Evolutionary conservation across 768 basidiomycete species (phyloP), one percentile per base, ranked within the genome.

Genomic region (Chalciporus piperatus): DNA sequence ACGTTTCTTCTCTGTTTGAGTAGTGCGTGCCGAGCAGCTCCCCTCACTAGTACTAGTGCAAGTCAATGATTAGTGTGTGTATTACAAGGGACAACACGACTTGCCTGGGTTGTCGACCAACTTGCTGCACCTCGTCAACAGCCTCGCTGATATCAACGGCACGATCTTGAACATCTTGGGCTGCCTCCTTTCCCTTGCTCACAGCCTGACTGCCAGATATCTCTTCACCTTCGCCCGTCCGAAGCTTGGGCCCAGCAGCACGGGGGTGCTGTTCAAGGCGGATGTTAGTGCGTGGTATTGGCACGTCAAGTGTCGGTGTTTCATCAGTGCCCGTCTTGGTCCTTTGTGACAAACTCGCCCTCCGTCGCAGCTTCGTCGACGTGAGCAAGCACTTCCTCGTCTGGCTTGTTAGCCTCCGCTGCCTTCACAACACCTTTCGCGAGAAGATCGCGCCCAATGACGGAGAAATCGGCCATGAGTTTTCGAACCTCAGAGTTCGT

Each of bases 401-500:
- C 60, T 0, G 96, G 96, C 3, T 85, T 82, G 28, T 92, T 73
- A 46, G 67, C 68, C 28, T 82, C 79, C 7, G 90, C 89, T 12
- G 80, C 85, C 63, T 92, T 88, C 58, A 76, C 67, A 0, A 89
- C 85, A 17, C 80, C 80, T 35, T 80, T 85, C 4, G 90, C 82
- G 55, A 96, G 82, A 48, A 97, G 75, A 67, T 96, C 92, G 38
- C 92, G 85, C 0, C 89, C 89, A 44, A 92, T 83, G 51, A 85
- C 67, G 10, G 82, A 79, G 56, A 89, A 84, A 69, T 93, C 91
- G 2, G 83, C 79, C 47, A 95, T 70, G 25, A 97, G 83, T 67
- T 97, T 96, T 61, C 93, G 87, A 25, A 89, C 87, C 72, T 96
- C 90, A 0, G 89, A 87, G 73, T 99, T 99, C 65, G 95, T 96